phyloP scores from a whole-genome alignment of 1,139 yeast species.

The Diutina sp. region DNA sequence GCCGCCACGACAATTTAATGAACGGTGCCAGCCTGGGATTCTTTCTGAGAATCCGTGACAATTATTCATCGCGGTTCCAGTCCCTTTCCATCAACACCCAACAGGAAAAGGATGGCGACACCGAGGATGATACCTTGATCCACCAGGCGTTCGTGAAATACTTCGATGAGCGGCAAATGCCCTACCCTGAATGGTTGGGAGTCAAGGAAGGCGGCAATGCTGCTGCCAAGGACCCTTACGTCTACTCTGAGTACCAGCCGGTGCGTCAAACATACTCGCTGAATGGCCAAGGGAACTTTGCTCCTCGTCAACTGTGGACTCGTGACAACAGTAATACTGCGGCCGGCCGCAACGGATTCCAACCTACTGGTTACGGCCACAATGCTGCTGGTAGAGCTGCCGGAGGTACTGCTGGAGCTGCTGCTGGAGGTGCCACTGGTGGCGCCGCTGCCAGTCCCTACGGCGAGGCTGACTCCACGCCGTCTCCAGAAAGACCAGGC shows the following conservation, averaged over 20 bases:
- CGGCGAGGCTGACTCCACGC: neutral
- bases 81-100: constrained; percentile 5
- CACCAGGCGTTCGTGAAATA: constrained; percentile 33
- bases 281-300: neutral
- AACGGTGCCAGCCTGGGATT: constrained; percentile 6
- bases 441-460: neutral
- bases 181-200: constrained; percentile 37
- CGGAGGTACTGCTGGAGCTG: neutral
- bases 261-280: neutral
- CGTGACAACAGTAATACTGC: neutral
- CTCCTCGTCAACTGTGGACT: constrained; percentile 1
- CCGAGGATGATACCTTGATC: constrained; percentile 28
- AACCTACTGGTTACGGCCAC: neutral
- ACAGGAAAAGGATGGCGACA: constrained; percentile 25
- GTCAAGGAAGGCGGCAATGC: constrained; percentile 8
- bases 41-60: constrained; percentile 25
- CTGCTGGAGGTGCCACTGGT: neutral
- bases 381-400: neutral
- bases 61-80: constrained; percentile 22
- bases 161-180: constrained; percentile 18
- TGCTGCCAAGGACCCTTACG: neutral
- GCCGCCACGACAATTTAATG: neutral
- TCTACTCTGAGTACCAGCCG: neutral
- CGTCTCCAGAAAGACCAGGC: neutral
- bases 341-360: neutral